phyloP scores from a whole-genome alignment of 2,329 filamentous ascomycete genomes.

The Fusarium bactridioides region DNA sequence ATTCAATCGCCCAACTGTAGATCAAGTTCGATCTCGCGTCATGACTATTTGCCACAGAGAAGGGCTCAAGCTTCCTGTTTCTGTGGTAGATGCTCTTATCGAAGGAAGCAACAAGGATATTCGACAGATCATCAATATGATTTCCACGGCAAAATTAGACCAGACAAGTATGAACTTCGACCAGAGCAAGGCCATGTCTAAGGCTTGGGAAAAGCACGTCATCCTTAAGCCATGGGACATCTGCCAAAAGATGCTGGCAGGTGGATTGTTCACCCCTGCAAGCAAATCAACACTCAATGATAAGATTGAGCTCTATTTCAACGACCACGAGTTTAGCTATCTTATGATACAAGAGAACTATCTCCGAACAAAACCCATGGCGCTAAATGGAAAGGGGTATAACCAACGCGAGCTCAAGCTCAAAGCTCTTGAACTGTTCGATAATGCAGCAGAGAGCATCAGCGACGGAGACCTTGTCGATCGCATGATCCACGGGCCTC shows the following conservation, averaged over 20 bases:
- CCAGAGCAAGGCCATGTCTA: conserved; percentile 91
- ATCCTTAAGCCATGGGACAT: conserved; percentile 99
- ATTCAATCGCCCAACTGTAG: conserved; percentile 88
- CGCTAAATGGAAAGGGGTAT: conserved; percentile 64
- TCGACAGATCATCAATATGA: conserved; percentile 98
- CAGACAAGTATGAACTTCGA: conserved; percentile 82
- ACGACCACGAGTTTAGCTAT: conserved; percentile 97
- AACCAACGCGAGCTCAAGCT: conserved; percentile 73
- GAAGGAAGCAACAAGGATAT: conserved; percentile 97
- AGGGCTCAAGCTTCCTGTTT: conserved; percentile 81
- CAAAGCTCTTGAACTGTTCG: conserved; percentile 85
- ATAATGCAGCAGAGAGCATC: conserved; percentile 92
- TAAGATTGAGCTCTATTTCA: conserved; percentile 99
- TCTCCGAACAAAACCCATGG: conserved; percentile 79
- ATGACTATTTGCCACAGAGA: conserved; percentile 96
- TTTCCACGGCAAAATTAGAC: conserved; percentile 91
- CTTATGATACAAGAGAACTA: conserved; percentile 99
- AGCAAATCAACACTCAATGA: conserved; percentile 92
- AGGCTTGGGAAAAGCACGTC: conserved; percentile 98
- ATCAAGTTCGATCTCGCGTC: conserved; percentile 89
- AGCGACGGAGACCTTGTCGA: conserved; percentile 97
- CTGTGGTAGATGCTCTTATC: conserved; percentile 90
- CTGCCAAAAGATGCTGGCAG: conserved; percentile 87
- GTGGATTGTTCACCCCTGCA: conserved; percentile 82
- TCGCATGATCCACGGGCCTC: conserved; percentile 96